Evolutionary conservation across 2,329 filamentous ascomycete genomes (phyloP).

Genomic region (Paracorniculantispora psalliotae): DNA sequence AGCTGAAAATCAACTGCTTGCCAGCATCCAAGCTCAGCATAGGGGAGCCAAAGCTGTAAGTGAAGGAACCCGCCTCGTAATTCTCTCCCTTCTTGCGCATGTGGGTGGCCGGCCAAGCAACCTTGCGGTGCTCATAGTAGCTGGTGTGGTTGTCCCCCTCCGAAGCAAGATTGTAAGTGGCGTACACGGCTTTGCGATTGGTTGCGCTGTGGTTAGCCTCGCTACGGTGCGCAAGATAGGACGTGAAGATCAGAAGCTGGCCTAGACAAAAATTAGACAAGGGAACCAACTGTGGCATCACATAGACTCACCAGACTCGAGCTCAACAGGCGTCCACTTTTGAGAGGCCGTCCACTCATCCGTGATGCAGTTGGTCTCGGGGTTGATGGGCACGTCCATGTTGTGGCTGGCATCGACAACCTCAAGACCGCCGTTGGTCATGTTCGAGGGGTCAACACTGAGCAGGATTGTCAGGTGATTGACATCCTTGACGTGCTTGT

Average conservation of each 20-base stretch:
- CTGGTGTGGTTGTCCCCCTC: constrained; percentile 18
- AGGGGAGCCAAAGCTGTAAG: constrained; percentile 18
- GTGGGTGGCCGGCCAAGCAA: constrained; percentile 18
- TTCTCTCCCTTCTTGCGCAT: constrained; percentile 17
- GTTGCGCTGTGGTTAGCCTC: constrained; percentile 15
- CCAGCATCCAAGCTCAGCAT: constrained; percentile 19
- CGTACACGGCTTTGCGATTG: constrained; percentile 19
- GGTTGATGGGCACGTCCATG: constrained; percentile 16
- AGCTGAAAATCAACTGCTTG: constrained; percentile 17
- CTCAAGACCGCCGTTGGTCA: constrained; percentile 17
- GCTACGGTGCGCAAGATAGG: constrained; percentile 18
- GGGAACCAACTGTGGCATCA: too few species aligned
- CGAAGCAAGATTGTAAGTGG: constrained; percentile 18
- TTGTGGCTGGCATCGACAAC: constrained; percentile 17
- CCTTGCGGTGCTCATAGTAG: constrained; percentile 19
- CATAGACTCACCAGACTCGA: constrained; percentile 16
- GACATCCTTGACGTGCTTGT: constrained; percentile 19
- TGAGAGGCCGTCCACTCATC: constrained; percentile 14
- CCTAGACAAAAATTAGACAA: background rate
- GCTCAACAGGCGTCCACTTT: constrained; percentile 17
- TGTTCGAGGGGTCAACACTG: constrained; percentile 17
- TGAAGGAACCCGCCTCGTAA: constrained; percentile 15
- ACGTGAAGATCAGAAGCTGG: constrained; percentile 18
- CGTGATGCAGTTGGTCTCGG: constrained; percentile 16
- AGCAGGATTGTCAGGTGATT: constrained; percentile 19